Evolutionary conservation across 2,329 filamentous ascomycete species (phyloP), one percentile per base, ranked within the genome.

Genomic region (Escovopsis weberi): DNA sequence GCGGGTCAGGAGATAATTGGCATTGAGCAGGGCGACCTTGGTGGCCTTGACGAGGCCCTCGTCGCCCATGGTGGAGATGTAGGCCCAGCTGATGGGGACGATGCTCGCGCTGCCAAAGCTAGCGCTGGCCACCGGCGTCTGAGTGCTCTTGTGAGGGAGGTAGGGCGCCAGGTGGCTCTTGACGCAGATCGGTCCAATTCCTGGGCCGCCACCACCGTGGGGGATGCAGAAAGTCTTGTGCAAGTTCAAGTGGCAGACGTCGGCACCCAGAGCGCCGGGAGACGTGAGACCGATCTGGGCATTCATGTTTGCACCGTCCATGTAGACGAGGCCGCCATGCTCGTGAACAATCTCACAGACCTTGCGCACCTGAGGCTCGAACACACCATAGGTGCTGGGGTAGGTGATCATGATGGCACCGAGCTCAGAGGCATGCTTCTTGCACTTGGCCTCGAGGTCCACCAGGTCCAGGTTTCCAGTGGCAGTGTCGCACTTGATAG

Each of bases 211-310:
- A 49, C 89, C 89, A 43, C 89, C 89, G 63, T 96, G 89, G 38
- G 89, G 89, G 55, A 96, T 96, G 60, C 89, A 96, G 71, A 96
- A 96, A 3, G 89, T 96, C 75, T 96, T 96, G 76, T 96, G 89
- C 36, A 96, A 74, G 64, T 96, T 96, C 46, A 96, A 71, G 67
- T 95, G 89, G 73, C 89, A 96, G 34, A 95, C 88, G 59, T 96
- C 89, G 28, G 89, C 89, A 18, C 89, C 89, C 51, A 96, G 94
- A 60, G 93, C 87, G 34, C 89, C 89, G 2, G 89, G 89, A 1
- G 86, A 94, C 68, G 86, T 94, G 10, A 96, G 74, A 11, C 89
- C 89, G 49, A 96, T 95, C 63, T 96, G 89, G 15, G 89, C 89
- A 58, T 95, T 96, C 86, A 95, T 91, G 68, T 96, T 96, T 50